Percentiles rank a stretch among this genome's conserved stretches.
phyloP scores from a whole-genome alignment of 257 asterid genomes.

The Solanum sejunctum region DNA sequence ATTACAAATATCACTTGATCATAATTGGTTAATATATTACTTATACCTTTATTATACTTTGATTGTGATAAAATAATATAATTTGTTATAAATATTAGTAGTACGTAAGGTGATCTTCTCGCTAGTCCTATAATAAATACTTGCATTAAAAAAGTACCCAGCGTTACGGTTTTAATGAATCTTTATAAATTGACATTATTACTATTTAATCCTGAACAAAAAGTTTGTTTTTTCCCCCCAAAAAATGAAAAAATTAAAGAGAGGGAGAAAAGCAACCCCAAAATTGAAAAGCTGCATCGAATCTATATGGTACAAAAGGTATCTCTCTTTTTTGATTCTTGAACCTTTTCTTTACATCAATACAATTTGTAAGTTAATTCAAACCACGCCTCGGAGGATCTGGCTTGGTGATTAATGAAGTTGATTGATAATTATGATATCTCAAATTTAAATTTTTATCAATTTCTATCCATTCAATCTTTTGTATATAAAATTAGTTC shows the following conservation, averaged over 20 bases:
- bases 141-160: neutral
- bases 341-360: neutral
- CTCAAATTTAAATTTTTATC: too few species aligned
- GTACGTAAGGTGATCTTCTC: neutral
- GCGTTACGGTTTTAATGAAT: neutral
- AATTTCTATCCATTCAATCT: too few species aligned
- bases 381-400: neutral
- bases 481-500: neutral
- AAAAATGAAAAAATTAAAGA: neutral
- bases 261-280: neutral
- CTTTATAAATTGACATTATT: neutral
- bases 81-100: neutral
- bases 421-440: neutral
- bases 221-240: neutral
- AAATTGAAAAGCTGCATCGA: neutral
- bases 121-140: neutral
- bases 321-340: neutral
- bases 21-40: neutral
- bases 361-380: neutral
- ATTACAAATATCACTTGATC: neutral
- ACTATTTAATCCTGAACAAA: neutral
- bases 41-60: neutral
- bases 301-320: neutral
- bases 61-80: neutral
- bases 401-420: neutral